Evolutionary conservation across 495 filamentous ascomycete genomes (phyloP), one percentile per base, ranked within the genome.

Genomic region (Cladorrhinum samala): DNA sequence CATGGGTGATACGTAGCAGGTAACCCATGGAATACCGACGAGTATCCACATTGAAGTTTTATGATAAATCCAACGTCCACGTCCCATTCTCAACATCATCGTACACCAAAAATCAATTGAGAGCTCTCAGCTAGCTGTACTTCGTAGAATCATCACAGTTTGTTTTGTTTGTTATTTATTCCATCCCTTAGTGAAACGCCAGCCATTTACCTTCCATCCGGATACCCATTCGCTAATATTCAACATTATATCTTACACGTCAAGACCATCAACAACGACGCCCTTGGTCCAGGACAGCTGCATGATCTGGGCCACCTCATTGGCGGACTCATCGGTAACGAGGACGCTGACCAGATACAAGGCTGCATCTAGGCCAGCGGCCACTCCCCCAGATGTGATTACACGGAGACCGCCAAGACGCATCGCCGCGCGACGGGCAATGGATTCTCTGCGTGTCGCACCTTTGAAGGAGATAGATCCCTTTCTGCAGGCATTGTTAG

Each of bases 321-420:
- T 74, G 20, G 86, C 85, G 40, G 77, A 70, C 18, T 87, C 85
- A 55, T 83, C 74, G 11, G 75, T 78, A 18, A 88, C 83, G 65
- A 91, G 71, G 49, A 83, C 82, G 68, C 80, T 84, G 45, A 92
- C 84, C 58, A 94, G 71, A 72, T 91, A 89, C 68, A 91, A 69
- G 52, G 81, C 71, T 17, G 87, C 89, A 74, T 94, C 89, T 25
- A 92, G 68, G 54, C 89, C 89, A 64, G 83, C 81, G 55, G 83
- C 84, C 48, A 89, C 73, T 45, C 88, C 89, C 49, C 88, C 87
- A 64, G 76, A 77, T 30, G 88, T 92, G 56, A 94, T 80, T 41
- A 94, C 78, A 55, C 84, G 77, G 63, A 91, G 77, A 16, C 86
- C 83, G 61, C 82, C 80, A 24, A 87, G 75, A 25, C 77, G 76